These are phyloP conservation scores for Penicillium sp. DNA, from an alignment of 2,329 filamentous ascomycete genomes.

Conservation along the genomic window DNA sequence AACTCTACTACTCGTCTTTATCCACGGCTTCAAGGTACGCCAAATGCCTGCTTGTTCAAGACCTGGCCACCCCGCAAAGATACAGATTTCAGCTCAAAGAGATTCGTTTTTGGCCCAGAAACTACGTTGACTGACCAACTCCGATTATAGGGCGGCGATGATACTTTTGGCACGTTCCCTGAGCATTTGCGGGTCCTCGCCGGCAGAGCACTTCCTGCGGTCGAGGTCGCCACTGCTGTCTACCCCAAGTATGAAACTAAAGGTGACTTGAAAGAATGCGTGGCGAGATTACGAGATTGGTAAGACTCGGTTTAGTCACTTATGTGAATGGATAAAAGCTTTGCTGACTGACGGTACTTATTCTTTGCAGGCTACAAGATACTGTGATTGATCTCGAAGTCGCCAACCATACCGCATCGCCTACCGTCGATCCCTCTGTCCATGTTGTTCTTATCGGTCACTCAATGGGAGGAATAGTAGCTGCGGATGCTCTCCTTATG, in stretches of 20 bases:
- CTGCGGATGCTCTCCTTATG: conserved; percentile 79
- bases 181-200: conserved; percentile 44
- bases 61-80: conserved; percentile 4
- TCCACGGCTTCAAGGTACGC: conserved; percentile 51
- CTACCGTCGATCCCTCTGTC: conserved; percentile 82
- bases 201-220: conserved; percentile 44
- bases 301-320: conserved; percentile 22
- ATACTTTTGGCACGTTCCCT: conserved; percentile 51
- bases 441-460: conserved; percentile 80
- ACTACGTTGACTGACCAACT: conserved; percentile 2
- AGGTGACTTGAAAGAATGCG: conserved; percentile 49
- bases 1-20: conserved; percentile 49
- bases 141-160: conserved; percentile 46
- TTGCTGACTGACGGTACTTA: background rate
- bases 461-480: conserved; percentile 91
- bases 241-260: conserved; percentile 54
- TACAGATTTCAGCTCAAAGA: background rate
- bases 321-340: background rate
- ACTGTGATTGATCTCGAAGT: conserved; percentile 95
- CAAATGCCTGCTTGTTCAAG: background rate
- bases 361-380: conserved; percentile 68
- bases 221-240: conserved; percentile 43
- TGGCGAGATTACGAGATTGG: conserved; percentile 51
- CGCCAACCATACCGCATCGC: conserved; percentile 72
- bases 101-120: background rate